These are phyloP conservation scores for Gorgonomyces haynaldii DNA, from an alignment of 192 early-diverging fungal genomes.

Conservation along the genomic window DNA sequence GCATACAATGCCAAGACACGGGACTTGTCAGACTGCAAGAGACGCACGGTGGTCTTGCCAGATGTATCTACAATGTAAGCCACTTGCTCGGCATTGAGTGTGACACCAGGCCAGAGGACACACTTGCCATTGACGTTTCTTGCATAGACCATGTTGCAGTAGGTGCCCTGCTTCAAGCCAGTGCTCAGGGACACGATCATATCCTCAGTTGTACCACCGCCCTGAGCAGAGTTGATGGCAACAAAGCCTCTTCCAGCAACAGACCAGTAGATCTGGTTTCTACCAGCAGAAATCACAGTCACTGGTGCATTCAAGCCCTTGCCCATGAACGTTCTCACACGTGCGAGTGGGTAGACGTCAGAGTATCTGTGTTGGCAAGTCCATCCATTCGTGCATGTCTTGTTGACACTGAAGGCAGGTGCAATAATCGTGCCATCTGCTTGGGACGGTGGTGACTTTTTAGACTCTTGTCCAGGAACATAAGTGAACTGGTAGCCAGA, in stretches of 20 bases:
- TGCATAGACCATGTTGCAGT: constrained; percentile 9
- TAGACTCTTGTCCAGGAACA: neutral
- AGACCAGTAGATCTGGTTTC: constrained; percentile 6
- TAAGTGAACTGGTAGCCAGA: constrained; percentile 4
- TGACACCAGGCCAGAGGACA: neutral
- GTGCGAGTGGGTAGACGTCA: constrained; percentile 6
- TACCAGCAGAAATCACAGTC: neutral
- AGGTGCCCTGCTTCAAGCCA: neutral
- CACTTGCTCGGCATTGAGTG: constrained; percentile 4
- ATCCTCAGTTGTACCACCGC: neutral
- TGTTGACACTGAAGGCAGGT: too few relatives aligned
- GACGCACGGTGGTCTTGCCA: neutral
- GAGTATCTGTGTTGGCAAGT: constrained; percentile 1
- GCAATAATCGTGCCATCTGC: neutral
- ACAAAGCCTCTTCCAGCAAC: constrained; percentile 8
- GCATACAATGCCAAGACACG: constrained; percentile 4
- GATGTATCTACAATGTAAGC: constrained; percentile 1
- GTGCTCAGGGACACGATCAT: neutral
- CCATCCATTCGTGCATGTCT: neutral
- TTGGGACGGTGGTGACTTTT: neutral
- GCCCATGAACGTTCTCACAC: constrained; percentile 5
- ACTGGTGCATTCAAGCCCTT: neutral
- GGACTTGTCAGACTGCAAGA: neutral
- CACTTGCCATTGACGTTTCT: neutral
- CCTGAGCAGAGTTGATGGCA: constrained; percentile 5